Conservation (phyloP, 768 basidiomycete species). For the Boletales sp. region DNA sequence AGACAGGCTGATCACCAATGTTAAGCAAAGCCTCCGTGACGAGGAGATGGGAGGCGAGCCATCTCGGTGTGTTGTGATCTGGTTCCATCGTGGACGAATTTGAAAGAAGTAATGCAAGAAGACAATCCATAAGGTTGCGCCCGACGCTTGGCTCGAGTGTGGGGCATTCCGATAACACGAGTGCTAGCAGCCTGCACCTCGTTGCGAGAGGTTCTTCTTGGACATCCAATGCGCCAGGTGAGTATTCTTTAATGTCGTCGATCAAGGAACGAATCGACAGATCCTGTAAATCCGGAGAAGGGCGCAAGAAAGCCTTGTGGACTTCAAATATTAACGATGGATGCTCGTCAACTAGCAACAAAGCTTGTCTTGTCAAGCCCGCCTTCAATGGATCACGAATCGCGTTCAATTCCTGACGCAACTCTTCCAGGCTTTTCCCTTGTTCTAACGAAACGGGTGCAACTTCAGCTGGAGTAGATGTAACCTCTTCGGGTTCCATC, state of each 20-base stretch:
- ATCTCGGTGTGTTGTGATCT: conserved; percentile 66
- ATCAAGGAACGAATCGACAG: conserved; percentile 70
- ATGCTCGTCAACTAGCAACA: conserved; percentile 82
- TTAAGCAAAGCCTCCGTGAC: conserved; percentile 83
- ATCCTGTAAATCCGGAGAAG: conserved; percentile 53
- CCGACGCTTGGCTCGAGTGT: conserved; percentile 54
- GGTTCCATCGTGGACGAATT: conserved; percentile 47
- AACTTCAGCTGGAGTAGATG: conserved; percentile 13
- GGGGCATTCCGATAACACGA: conserved; percentile 75
- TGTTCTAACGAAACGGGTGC: conserved; percentile 13
- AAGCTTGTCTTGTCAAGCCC: conserved; percentile 62
- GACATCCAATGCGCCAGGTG: conserved; percentile 59
- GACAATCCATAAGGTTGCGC: conserved; percentile 61
- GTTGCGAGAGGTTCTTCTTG: conserved; percentile 77
- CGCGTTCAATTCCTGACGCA: conserved; percentile 61
- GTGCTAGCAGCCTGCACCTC: conserved; percentile 80
- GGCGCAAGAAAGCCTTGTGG: conserved; percentile 73
- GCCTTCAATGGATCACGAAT: conserved; percentile 63
- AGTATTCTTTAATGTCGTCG: conserved; percentile 71
- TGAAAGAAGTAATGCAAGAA: conserved; percentile 65
- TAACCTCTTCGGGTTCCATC: conserved; percentile 22
- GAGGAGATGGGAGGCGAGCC: conserved; percentile 84
- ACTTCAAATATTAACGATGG: conserved; percentile 88
- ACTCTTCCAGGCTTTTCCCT: conserved; percentile 55
- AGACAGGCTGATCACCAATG: conserved; percentile 66